Percentiles rank a stretch among this genome's conserved stretches.
These are phyloP conservation scores for Blastobotrys buckinghamii DNA, from an alignment of 1,139 yeast genomes.

Conservation along the genomic window DNA sequence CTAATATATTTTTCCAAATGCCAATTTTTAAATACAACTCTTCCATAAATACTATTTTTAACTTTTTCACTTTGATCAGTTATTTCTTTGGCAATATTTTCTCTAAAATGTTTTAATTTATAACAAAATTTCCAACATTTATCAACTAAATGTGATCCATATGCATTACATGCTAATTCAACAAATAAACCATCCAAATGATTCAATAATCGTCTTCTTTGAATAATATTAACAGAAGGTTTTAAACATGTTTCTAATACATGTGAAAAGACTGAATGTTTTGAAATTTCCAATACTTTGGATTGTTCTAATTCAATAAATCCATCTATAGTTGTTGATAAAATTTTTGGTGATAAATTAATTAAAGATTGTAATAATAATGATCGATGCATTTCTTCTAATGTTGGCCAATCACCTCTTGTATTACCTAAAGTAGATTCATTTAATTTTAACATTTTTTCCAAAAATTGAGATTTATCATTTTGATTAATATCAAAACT, in stretches of 20 bases:
- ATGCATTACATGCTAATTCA: constrained; percentile 72
- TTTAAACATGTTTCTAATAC: constrained; percentile 43
- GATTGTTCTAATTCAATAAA: constrained; percentile 54
- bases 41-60: constrained; percentile 81
- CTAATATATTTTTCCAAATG: constrained; percentile 68
- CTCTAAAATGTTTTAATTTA: constrained; percentile 77
- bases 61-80: constrained; percentile 57
- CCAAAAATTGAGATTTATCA: constrained; percentile 45
- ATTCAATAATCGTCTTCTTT: constrained; percentile 66
- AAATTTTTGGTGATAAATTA: constrained; percentile 53
- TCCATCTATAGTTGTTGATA: constrained; percentile 54
- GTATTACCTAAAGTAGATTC: constrained; percentile 76
- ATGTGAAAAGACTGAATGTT: constrained; percentile 85
- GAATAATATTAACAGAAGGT: constrained; percentile 49
- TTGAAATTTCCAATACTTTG: constrained; percentile 63
- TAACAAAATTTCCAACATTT: constrained; percentile 74
- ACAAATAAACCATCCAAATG: constrained; percentile 45
- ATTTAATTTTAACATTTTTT: constrained; percentile 57
- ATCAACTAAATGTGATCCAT: constrained; percentile 90
- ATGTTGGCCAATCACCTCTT: constrained; percentile 86
- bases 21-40: constrained; percentile 96
- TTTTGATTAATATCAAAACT: constrained; percentile 42
- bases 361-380: constrained; percentile 61
- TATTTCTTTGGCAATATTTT: constrained; percentile 71
- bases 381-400: constrained; percentile 79